Conservation (phyloP, 2,329 filamentous ascomycete genomes). For the Talaromyces sp. region DNA sequence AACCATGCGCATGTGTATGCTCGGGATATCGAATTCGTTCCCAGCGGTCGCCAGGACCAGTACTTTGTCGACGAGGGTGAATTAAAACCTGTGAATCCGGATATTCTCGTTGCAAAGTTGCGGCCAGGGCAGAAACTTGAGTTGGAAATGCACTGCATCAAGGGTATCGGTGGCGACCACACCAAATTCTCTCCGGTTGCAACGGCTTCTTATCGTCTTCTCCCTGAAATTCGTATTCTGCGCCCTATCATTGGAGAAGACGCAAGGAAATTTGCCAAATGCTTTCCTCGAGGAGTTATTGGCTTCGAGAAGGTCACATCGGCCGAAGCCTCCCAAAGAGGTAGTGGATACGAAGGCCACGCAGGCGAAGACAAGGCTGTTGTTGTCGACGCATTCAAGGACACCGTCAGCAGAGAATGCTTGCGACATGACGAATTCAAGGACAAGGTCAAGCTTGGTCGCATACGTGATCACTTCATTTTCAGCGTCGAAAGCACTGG, state of each 20-base stretch:
- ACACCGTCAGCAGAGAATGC: constrained; percentile 91
- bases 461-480: constrained; percentile 93
- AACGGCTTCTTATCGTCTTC: constrained; percentile 84
- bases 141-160: constrained; percentile 87
- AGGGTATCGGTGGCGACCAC: constrained; percentile 90
- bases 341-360: constrained; percentile 66
- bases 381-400: constrained; percentile 81
- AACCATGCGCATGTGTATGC: constrained; percentile 80
- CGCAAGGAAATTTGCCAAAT: constrained; percentile 81
- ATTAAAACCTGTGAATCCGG: constrained; percentile 77
- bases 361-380: constrained; percentile 83
- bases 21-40: constrained; percentile 69
- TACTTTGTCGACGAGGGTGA: constrained; percentile 63
- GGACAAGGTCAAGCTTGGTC: constrained; percentile 88
- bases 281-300: constrained; percentile 88
- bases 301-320: constrained; percentile 67
- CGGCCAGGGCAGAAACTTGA: constrained; percentile 84
- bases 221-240: constrained; percentile 81
- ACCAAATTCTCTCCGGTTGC: constrained; percentile 96
- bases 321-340: constrained; percentile 57
- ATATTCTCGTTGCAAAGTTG: constrained; percentile 91
- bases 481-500: constrained; percentile 93
- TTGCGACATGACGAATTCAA: constrained; percentile 89
- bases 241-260: constrained; percentile 80
- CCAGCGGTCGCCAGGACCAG: constrained; percentile 66